phyloP scores from a whole-genome alignment of 352 stramenopile genomes.

The Globisporangium canariense region DNA sequence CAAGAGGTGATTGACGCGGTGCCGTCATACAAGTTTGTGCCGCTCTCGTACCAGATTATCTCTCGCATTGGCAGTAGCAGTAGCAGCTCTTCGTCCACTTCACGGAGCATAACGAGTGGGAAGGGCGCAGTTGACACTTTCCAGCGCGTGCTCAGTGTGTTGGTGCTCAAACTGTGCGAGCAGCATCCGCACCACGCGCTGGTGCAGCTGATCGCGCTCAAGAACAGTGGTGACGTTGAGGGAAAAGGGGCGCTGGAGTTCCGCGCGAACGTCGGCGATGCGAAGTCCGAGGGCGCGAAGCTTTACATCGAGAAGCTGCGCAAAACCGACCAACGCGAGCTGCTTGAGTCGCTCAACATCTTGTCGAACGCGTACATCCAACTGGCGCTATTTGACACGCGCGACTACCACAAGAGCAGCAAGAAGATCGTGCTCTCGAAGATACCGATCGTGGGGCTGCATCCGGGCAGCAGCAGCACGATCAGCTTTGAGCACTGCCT shows the following conservation, averaged over 20 bases:
- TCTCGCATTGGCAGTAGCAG: constrained; percentile 84
- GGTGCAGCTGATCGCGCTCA: constrained; percentile 93
- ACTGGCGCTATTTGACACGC: constrained; percentile 78
- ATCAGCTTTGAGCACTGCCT: constrained; percentile 73
- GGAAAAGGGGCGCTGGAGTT: constrained; percentile 76
- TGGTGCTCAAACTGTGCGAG: constrained; percentile 91
- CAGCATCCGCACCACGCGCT: constrained; percentile 97
- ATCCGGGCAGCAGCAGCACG: constrained; percentile 16
- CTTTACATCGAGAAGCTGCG: constrained; percentile 59
- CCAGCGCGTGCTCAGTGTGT: constrained; percentile 76
- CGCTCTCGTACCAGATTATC: constrained; percentile 97
- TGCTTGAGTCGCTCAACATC: constrained; percentile 75
- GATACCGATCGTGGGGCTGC: constrained; percentile 41
- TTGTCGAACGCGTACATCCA: constrained; percentile 76
- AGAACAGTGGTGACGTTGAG: constrained; percentile 91
- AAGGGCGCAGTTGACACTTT: constrained; percentile 40
- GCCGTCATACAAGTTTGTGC: constrained; percentile 95
- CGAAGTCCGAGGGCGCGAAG: constrained; percentile 63
- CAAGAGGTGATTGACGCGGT: constrained; percentile 80
- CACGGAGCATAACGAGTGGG: neutral
- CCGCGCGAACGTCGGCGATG: constrained; percentile 75
- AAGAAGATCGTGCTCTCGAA: constrained; percentile 76
- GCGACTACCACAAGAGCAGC: constrained; percentile 59
- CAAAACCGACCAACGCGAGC: constrained; percentile 43
- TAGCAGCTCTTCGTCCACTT: neutral